Base-by-base conservation (phyloP, 441 rosid genomes). In the Manihot esculenta region DNA sequence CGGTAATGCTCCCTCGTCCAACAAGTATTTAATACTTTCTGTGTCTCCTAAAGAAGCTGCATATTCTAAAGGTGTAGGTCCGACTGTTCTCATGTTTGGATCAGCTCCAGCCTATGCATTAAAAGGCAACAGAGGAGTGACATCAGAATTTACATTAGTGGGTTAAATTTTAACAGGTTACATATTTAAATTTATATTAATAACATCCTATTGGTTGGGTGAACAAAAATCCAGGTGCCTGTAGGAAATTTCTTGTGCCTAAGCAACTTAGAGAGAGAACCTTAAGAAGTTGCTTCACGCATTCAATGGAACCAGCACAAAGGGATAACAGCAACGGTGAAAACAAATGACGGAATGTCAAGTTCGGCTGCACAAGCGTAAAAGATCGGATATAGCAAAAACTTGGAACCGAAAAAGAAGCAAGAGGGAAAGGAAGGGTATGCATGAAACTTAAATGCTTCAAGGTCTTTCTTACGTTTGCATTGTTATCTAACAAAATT, bases 401-500 rank as follows among this genome's bases (percentile, higher is more conserved):
- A 42, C 9, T 42, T 42, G 9, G 45, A 42, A 42, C 9, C 24
- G 23, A 51, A 2, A 51, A 51, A 7, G n/a, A 51, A 51, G 5
- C 10, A 51, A n/a, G 14, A 49, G 14, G 18, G 18, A 7, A 49
- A n/a, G 18, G 14, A 13, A 49, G 4, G 14, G 14, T 3, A 15
- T 13, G 53, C 53, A 49, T 49, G 18, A 49, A 49, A 49, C 17
- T n/a, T 49, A 1, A 49, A n/a, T n/a, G 17, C 15, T 45, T 45
- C 49, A 45, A n/a, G 49, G 49, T 69, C 44, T 45, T 53, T 18
- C 68, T 71, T 51, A 74, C 77, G 53, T 74, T 27, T 18, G 77
- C 77, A 42, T 74, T 57, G 13, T 74, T 68, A 7, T 61, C 72
- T 60, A 74, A 41, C 62, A 74, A 68, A 18, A 68, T 44, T 33